phyloP scores from a whole-genome alignment of 202 grass and related monocot species.

The Digitaria exilis region DNA sequence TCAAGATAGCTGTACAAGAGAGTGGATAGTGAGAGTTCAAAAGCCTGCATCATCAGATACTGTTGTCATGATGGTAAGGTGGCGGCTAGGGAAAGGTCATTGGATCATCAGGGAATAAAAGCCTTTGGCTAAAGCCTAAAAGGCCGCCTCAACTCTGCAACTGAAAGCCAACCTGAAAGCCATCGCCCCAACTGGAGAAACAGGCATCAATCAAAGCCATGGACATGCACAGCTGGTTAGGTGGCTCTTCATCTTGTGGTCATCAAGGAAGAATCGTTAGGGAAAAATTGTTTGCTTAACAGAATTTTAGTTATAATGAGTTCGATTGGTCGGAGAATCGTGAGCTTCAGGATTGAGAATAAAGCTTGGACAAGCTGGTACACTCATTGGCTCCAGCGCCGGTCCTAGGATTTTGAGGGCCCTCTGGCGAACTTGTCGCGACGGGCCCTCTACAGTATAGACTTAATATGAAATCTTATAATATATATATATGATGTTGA shows the following conservation, averaged over 20 bases:
- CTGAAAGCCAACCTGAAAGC: neutral
- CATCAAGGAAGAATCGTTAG: neutral
- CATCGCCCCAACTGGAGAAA: neutral
- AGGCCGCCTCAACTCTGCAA: constrained; percentile 24
- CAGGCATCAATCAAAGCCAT: neutral
- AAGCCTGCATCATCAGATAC: neutral
- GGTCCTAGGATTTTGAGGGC: too few relatives aligned
- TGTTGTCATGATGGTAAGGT: constrained; percentile 8
- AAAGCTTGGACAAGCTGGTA: neutral
- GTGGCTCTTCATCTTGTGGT: neutral
- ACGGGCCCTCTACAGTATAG: too few relatives aligned
- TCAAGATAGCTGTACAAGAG: too few relatives aligned
- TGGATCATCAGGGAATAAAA: neutral
- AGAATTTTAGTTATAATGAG: neutral
- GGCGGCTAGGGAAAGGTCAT: constrained; percentile 10
- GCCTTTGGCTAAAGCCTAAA: neutral
- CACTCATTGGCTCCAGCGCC: neutral
- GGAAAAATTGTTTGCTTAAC: neutral
- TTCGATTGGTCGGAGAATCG: neutral
- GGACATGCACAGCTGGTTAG: neutral
- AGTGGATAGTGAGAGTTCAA: too few relatives aligned
- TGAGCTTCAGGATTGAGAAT: neutral
- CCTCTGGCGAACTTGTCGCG: too few relatives aligned
- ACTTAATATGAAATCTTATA: too few relatives aligned
- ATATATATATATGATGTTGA: too few relatives aligned